Evolutionary conservation across 441 rosid genomes (phyloP).

Genomic region (Pelargonium cotyledonis): DNA sequence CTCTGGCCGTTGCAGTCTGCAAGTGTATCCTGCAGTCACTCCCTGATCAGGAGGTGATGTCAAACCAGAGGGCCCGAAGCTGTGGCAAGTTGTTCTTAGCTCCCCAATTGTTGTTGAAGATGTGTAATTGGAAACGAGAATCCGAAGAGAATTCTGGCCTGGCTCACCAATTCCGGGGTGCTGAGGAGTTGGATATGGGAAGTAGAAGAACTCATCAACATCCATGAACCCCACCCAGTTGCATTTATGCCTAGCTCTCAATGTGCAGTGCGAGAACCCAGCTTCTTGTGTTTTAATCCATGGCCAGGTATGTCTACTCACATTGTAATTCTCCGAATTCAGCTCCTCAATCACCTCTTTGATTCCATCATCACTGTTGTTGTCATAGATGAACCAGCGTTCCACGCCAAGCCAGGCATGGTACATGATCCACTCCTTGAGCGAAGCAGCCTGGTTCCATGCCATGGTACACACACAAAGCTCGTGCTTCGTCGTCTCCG

Average conservation of each 20-base stretch:
- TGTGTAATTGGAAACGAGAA: slow-evolving; percentile 60
- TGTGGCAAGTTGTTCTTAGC: slow-evolving; percentile 81
- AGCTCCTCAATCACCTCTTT: slow-evolving; percentile 52
- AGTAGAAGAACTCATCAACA: slow-evolving; percentile 89
- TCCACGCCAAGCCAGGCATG: slow-evolving; percentile 92
- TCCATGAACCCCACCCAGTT: slow-evolving; percentile 90
- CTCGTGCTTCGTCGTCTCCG: slow-evolving; percentile 52
- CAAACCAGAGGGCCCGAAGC: slow-evolving; percentile 86
- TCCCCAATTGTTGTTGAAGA: slow-evolving; percentile 49
- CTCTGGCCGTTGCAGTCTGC: slow-evolving; percentile 76
- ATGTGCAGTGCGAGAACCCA: slow-evolving; percentile 86
- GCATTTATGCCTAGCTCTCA: slow-evolving; percentile 72
- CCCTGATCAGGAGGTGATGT: slow-evolving; percentile 60
- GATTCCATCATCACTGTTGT: slow-evolving; percentile 70
- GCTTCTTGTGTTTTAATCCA: slow-evolving; percentile 98
- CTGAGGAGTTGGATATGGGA: slow-evolving; percentile 27
- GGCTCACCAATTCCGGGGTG: slow-evolving; percentile 33
- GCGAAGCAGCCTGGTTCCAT: slow-evolving; percentile 83
- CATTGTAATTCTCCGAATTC: slow-evolving; percentile 45
- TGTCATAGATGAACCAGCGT: slow-evolving; percentile 86
- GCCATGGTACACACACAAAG: slow-evolving; percentile 88
- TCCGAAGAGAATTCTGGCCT: slow-evolving; percentile 46
- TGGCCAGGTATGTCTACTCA: slow-evolving; percentile 81
- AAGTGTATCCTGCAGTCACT: slow-evolving; percentile 78
- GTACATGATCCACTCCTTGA: slow-evolving; percentile 79